Conservation (phyloP, 2,329 filamentous ascomycete species). For the Apiospora sp. region DNA sequence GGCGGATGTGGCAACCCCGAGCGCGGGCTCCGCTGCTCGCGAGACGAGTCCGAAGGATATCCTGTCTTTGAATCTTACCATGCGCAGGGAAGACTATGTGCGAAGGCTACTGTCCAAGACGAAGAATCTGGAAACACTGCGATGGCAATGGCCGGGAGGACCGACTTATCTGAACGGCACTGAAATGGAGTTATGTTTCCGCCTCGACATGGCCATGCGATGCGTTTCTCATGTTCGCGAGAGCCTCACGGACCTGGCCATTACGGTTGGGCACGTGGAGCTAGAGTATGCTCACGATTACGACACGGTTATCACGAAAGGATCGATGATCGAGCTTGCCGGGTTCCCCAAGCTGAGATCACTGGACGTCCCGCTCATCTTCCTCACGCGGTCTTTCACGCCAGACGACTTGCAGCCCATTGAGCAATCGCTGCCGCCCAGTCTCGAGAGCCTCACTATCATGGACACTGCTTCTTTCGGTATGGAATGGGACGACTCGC, state of each 20-base stretch:
- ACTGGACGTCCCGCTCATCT: not conserved
- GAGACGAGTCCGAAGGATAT: not conserved
- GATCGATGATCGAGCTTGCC: not conserved
- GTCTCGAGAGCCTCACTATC: not conserved
- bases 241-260: not conserved
- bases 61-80: not conserved
- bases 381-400: not conserved
- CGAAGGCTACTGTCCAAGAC: not conserved
- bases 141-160: not conserved
- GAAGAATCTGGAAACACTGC: not conserved
- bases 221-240: not conserved
- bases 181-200: not conserved
- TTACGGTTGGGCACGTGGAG: not conserved
- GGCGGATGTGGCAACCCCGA: too few relatives aligned
- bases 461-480: not conserved
- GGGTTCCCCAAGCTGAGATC: not conserved
- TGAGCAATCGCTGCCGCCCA: not conserved
- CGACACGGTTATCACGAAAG: not conserved
- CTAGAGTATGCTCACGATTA: not conserved
- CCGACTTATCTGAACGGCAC: not conserved
- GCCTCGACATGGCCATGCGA: not conserved
- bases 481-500: not conserved
- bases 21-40: not conserved
- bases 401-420: not conserved
- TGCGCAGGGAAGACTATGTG: not conserved